Conservation (phyloP, 1,139 yeast species). For the Blastobotrys malaysiensis region DNA sequence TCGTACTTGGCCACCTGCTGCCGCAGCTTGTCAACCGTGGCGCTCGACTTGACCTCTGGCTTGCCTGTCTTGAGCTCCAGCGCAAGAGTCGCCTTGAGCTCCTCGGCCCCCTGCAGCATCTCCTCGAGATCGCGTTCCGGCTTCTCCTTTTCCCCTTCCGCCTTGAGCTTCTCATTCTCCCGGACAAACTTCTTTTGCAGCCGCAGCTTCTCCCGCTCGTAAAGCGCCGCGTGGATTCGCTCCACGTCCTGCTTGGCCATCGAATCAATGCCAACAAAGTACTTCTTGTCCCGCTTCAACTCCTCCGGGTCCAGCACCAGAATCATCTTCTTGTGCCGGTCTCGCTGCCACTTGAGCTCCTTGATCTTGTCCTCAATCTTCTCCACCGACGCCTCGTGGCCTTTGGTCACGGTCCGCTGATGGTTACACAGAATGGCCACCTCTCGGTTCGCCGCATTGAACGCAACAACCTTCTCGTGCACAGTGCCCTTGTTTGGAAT, state of each 20-base stretch:
- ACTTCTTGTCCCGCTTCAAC: conserved; percentile 44
- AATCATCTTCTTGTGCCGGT: conserved; percentile 66
- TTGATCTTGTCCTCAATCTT: conserved; percentile 70
- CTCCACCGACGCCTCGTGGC: conserved; percentile 73
- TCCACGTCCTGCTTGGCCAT: conserved; percentile 59
- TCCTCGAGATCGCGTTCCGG: conserved; percentile 54
- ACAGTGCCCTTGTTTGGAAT: conserved; percentile 82
- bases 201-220: conserved; percentile 59
- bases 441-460: conserved; percentile 91
- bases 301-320: conserved; percentile 55
- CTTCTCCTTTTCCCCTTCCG: conserved; percentile 50
- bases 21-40: conserved; percentile 66
- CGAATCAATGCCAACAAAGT: conserved; percentile 68
- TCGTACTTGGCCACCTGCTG: conserved; percentile 70
- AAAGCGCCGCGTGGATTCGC: conserved; percentile 50
- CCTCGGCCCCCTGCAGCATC: conserved; percentile 55
- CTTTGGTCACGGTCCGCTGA: conserved; percentile 86
- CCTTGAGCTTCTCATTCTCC: conserved; percentile 69
- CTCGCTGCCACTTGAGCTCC: conserved; percentile 81
- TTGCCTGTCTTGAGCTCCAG: conserved; percentile 58
- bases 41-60: conserved; percentile 47
- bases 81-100: conserved; percentile 47
- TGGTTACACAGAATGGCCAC: conserved; percentile 97
- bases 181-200: conserved; percentile 59
- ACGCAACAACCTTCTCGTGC: conserved; percentile 78